These are phyloP conservation scores for Asterophora lycoperdoides DNA, from an alignment of 768 basidiomycete genomes.

Conservation along the genomic window DNA sequence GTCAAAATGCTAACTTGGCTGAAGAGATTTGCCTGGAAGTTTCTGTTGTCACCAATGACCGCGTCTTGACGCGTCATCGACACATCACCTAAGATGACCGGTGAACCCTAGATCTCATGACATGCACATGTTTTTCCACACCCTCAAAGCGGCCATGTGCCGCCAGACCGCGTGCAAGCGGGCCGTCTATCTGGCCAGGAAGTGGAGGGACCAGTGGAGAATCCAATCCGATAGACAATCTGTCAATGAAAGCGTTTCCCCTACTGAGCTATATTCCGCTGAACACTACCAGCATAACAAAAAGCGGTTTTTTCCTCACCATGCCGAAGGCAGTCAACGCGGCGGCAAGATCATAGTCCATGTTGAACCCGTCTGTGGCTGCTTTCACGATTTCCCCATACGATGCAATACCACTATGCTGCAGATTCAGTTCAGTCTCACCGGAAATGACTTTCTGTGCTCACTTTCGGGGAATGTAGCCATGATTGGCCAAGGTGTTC, in stretches of 20 bases:
- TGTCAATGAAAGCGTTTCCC: conserved; percentile 11
- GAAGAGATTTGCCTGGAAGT: conserved; percentile 10
- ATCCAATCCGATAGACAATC: conserved; percentile 12
- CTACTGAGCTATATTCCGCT: conserved; percentile 5
- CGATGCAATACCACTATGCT: conserved; percentile 11
- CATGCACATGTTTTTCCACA: neutral
- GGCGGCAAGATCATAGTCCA: conserved; percentile 16
- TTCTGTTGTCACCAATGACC: conserved; percentile 12
- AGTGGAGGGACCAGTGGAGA: conserved; percentile 10
- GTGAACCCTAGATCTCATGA: neutral
- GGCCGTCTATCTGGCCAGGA: conserved; percentile 12
- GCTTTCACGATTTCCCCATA: conserved; percentile 14
- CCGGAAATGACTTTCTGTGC: neutral
- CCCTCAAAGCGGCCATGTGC: conserved; percentile 15
- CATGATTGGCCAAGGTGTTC: conserved; percentile 16
- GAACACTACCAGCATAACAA: neutral
- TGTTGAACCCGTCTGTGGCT: conserved; percentile 7
- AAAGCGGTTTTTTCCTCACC: neutral
- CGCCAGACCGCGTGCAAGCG: conserved; percentile 10
- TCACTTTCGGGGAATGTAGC: conserved; percentile 15
- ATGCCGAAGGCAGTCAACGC: conserved; percentile 14
- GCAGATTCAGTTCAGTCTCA: neutral
- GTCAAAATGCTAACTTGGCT: neutral
- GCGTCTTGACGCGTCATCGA: conserved; percentile 15
- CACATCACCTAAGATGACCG: neutral